Base-by-base conservation (phyloP, 2,329 filamentous ascomycete genomes). In the Colletotrichum sansevieriae region DNA sequence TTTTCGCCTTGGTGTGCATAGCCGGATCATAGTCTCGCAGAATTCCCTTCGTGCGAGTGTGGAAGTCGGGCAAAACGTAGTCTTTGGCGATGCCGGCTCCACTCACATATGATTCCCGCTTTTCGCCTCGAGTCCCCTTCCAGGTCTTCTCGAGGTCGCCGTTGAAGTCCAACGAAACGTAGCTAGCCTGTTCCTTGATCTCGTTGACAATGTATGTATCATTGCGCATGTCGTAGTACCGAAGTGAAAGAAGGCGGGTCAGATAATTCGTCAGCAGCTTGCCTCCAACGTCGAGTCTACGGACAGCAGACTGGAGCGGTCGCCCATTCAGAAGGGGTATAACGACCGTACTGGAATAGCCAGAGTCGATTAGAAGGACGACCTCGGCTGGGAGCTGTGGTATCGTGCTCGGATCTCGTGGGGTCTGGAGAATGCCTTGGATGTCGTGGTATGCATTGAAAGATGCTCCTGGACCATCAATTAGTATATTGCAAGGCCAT, bases 161-260 rank as follows among this genome's bases (percentile, higher is more conserved):
- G 29, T 85, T 83, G 78, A 98, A 98, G 75, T 97, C 89, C 1
- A 88, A 82, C 2, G 92, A 92, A 11, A 98, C 90, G 74, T 92
- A 98, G 76, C 93, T 97, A 1, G 92, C 90, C 4, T 91, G 87
- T 77, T 99, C 96, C 77, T 99, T 99, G 79, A 98, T 95, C 78
- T 98, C 93, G 75, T 97, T 97, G 77, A 98, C 94, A 58, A 98
- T 91, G 78, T 97, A 91, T 1, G 92, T 91, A 74, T 99, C 96
- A 78, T 97, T 95, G 71, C 96, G 90, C 89, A 99, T 95, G 77
- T 98, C 95, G 79, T 97, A 97, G 76, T 98, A 94, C 7, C 96
- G 91, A 13, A 97, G 86, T 1, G 95, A 98, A 18, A 98, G 89
- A 15, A 97, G 86, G 65, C 96, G 92, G 55, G 96, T 95, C 39